These are phyloP conservation scores for Phytopythium cucurbitacearum DNA, from an alignment of 352 stramenopile genomes.

Conservation along the genomic window DNA sequence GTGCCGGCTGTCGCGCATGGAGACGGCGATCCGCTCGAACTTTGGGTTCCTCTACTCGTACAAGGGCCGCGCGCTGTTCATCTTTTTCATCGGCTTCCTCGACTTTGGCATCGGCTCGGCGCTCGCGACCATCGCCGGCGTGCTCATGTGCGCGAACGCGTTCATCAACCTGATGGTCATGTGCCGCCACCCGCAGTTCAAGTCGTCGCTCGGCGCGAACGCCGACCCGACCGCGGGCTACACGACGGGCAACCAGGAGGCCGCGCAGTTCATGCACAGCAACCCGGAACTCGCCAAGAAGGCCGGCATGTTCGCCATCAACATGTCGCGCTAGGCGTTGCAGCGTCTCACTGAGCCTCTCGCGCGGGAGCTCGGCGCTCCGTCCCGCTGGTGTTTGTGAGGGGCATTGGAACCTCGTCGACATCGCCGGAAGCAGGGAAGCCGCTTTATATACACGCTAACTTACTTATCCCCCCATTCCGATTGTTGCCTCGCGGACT, in stretches of 20 bases:
- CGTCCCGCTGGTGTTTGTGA: too few relatives aligned
- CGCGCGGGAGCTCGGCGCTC: too few relatives aligned
- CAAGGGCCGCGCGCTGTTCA: constrained; percentile 80
- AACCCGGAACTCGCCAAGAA: constrained; percentile 76
- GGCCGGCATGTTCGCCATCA: constrained; percentile 74
- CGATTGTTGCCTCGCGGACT: too few relatives aligned
- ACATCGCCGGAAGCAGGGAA: not conserved
- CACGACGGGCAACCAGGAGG: constrained; percentile 78
- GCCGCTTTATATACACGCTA: constrained; percentile 2
- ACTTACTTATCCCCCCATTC: not conserved
- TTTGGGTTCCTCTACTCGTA: constrained; percentile 89
- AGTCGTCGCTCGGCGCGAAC: constrained; percentile 62
- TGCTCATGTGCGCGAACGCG: constrained; percentile 86
- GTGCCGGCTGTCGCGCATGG: constrained; percentile 85
- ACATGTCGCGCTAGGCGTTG: constrained; percentile 20
- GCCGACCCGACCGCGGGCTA: constrained; percentile 77
- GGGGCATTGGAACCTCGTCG: too few relatives aligned
- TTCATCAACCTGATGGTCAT: constrained; percentile 86
- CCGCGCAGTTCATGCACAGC: constrained; percentile 74
- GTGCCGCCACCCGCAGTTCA: constrained; percentile 86
- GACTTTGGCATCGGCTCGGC: constrained; percentile 86
- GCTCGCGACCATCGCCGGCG: constrained; percentile 62
- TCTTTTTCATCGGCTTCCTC: constrained; percentile 88
- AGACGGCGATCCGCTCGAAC: constrained; percentile 74
- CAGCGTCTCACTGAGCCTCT: too few relatives aligned